Evolutionary conservation across 306 rosid genomes (phyloP), one percentile per base, ranked within the genome.

Genomic region (Acacia confusa): DNA sequence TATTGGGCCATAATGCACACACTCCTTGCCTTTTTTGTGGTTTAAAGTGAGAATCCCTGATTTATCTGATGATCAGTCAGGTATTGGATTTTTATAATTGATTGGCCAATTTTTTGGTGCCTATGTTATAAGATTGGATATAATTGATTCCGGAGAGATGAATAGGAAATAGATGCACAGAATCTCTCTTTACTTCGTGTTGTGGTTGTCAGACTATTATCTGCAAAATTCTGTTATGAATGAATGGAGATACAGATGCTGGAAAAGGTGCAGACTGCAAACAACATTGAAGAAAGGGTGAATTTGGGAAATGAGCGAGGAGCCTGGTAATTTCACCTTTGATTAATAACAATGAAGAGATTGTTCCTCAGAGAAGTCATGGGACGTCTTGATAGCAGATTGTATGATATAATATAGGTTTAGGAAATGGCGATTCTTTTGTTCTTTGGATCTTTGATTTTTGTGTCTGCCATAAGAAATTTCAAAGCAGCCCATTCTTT

Each of bases 1-100:
- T 95, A 95, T 72, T 95, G 98, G 99, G 94, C 90, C 48, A 74
- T 95, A 74, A 79, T 95, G 89, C 99, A 95, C 27, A 88, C 93
- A 36, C 97, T 95, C 76, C 90, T 95, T 38, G 94, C 97, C 36
- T 82, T 92, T 75, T 74, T 93, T 82, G 97, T 95, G 68, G 87
- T 93, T 79, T 95, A 88, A 93, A 64, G 79, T 85, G 86, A 86
- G 78, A 76, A 79, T 67, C 74, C 74, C 75, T 32, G 85, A 88
- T 89, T 87, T 82, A 28, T 69, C 55, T 47, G 67, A 76, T 79
- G 67, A 78, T 27, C 45, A 75, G 45, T 52, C 66, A 36, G 47
- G 61, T 53, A 27, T 52, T 76, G 77, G 79, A 72, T 77, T 43
- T 67, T 57, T 66, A 77, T 48, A 60, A 44, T 71, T 71, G 79